Conservation (phyloP, 345 rosid genomes). For the Citrus hindsii region DNA sequence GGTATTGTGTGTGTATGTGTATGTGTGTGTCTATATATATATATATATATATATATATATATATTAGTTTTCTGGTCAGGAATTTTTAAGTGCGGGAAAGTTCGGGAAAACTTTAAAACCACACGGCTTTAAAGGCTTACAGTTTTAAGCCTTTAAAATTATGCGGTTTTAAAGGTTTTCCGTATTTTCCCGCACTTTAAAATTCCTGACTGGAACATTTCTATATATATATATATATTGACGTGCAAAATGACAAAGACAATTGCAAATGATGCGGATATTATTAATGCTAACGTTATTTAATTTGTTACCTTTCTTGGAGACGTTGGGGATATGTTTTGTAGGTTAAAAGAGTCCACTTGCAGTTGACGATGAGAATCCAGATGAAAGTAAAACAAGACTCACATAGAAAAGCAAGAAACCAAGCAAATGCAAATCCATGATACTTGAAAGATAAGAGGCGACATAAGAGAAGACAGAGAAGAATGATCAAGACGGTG, state of each 20-base stretch:
- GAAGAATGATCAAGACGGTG: constrained; percentile 24
- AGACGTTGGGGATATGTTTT: constrained; percentile 46
- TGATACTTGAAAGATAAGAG: constrained; percentile 23
- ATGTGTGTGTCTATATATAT: rapidly evolving
- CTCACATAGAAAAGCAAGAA: constrained; percentile 60
- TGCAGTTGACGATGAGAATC: constrained; percentile 35
- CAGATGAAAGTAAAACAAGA: constrained; percentile 49
- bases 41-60: too few species aligned
- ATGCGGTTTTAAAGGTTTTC: too few species aligned
- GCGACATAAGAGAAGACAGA: constrained; percentile 37
- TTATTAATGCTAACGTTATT: neutral
- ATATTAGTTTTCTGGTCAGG: too few species aligned
- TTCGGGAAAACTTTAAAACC: too few species aligned
- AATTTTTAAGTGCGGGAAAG: too few species aligned
- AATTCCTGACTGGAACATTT: too few species aligned
- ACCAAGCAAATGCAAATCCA: constrained; percentile 37
- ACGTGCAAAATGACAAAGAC: too few species aligned
- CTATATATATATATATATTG: rapidly evolving
- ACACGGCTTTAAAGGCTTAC: too few species aligned
- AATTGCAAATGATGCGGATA: too few species aligned
- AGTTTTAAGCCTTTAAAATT: too few species aligned
- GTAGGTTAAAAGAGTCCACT: constrained; percentile 51
- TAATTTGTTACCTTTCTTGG: constrained; percentile 23
- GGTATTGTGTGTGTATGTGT: too few species aligned
- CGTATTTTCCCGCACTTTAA: too few species aligned